Evolutionary conservation across 345 rosid species (phyloP).

Genomic region (Rhodomyrtus tomentosa): DNA sequence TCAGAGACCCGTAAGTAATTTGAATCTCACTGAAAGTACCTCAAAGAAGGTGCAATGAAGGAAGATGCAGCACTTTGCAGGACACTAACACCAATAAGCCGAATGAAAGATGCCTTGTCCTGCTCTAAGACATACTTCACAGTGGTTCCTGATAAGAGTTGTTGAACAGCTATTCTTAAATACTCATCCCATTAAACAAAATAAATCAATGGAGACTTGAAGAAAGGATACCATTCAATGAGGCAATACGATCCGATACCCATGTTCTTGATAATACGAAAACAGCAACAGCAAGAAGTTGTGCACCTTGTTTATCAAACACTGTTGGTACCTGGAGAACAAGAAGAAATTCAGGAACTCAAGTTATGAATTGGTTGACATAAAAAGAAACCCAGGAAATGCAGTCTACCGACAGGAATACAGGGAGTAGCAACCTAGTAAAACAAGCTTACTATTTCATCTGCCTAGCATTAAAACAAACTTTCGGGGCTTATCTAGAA

Average conservation of each 20-base stretch:
- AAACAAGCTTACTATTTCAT: neutral
- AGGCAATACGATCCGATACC: constrained; percentile 95
- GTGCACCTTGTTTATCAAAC: constrained; percentile 90
- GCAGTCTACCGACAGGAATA: neutral
- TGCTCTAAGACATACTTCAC: constrained; percentile 95
- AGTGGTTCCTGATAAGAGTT: constrained; percentile 63
- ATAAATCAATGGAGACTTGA: neutral
- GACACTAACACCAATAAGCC: constrained; percentile 78
- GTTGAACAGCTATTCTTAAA: constrained; percentile 3
- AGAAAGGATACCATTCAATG: constrained; percentile 60
- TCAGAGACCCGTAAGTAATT: neutral
- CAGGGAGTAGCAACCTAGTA: neutral
- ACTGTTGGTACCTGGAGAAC: constrained; percentile 68
- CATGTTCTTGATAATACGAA: constrained; percentile 89
- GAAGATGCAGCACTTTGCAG: constrained; percentile 96
- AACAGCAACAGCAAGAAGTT: constrained; percentile 71
- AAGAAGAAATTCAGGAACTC: neutral
- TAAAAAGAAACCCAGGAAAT: neutral
- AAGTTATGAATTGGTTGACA: neutral
- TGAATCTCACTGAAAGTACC: constrained; percentile 22
- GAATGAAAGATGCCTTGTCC: constrained; percentile 72
- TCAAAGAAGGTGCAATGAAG: constrained; percentile 85
- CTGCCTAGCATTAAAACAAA: neutral
- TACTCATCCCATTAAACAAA: constrained; percentile 1
- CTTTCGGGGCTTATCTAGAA: neutral